A percentile compares a stretch with the other conserved stretches of the same genome.
phyloP scores from a whole-genome alignment of 768 basidiomycete species.

The Rossbeevera mucosa region DNA sequence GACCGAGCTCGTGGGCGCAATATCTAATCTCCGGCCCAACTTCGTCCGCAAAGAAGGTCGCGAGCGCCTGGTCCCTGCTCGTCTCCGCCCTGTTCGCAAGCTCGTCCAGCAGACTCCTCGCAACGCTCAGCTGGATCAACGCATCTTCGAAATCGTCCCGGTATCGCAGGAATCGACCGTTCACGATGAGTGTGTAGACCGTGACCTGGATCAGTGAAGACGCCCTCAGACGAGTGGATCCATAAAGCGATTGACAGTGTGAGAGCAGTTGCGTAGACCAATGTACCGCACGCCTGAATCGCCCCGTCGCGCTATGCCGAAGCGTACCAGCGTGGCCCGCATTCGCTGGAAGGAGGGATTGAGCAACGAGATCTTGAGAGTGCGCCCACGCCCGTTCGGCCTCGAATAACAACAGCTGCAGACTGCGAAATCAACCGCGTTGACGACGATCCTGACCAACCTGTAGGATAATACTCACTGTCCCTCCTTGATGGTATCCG shows the following conservation, averaged over 20 bases:
- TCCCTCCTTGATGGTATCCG: slow-evolving; percentile 74
- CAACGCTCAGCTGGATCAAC: slow-evolving; percentile 71
- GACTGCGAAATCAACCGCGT: slow-evolving; percentile 36
- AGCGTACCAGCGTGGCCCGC: slow-evolving; percentile 50
- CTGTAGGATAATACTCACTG: slow-evolving; percentile 52
- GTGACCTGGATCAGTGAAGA: slow-evolving; percentile 63
- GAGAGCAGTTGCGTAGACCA: slow-evolving; percentile 78
- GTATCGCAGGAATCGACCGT: slow-evolving; percentile 79
- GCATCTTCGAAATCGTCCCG: slow-evolving; percentile 73
- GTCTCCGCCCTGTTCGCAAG: slow-evolving; percentile 60
- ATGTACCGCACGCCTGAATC: slow-evolving; percentile 73
- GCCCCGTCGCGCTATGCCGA: slow-evolving; percentile 70
- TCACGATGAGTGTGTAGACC: slow-evolving; percentile 74
- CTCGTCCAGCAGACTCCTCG: slow-evolving; percentile 66
- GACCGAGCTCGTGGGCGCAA: slow-evolving; percentile 85
- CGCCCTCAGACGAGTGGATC: slow-evolving; percentile 47
- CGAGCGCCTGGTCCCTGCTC: slow-evolving; percentile 83
- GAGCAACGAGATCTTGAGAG: slow-evolving; percentile 68
- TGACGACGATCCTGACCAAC: slow-evolving; percentile 8
- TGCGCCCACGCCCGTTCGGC: slow-evolving; percentile 91
- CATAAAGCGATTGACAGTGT: slow-evolving; percentile 62
- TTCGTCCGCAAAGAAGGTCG: slow-evolving; percentile 77
- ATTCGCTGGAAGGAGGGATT: slow-evolving; percentile 49
- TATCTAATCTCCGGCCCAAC: slow-evolving; percentile 89
- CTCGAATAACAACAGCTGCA: slow-evolving; percentile 83